phyloP scores from a whole-genome alignment of 208 protist genomes.

The Porcisia hertigi region DNA sequence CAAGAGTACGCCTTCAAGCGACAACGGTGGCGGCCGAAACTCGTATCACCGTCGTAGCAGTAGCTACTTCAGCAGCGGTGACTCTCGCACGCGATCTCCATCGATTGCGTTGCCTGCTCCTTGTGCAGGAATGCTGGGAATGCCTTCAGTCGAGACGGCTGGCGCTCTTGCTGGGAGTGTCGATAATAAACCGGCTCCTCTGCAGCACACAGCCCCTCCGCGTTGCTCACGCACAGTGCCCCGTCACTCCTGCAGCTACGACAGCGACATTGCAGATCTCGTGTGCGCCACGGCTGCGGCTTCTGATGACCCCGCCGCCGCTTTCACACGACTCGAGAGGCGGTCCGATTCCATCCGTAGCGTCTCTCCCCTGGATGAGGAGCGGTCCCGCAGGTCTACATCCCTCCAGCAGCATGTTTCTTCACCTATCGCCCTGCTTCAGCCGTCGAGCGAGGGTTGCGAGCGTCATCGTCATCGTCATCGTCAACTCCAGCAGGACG shows the following conservation, averaged over 20 bases:
- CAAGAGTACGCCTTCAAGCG: neutral
- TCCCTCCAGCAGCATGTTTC: neutral
- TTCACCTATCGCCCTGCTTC: neutral
- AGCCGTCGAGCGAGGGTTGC: neutral
- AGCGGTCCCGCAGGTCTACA: neutral
- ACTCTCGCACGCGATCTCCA: conserved; percentile 12
- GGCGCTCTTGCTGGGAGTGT: neutral
- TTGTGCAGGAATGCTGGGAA: neutral
- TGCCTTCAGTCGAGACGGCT: neutral
- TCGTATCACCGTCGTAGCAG: neutral
- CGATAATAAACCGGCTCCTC: neutral
- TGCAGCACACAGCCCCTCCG: conserved; percentile 1
- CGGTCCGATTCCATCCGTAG: neutral
- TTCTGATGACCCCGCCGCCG: neutral
- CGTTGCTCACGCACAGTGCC: conserved; percentile 31
- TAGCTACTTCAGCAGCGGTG: neutral
- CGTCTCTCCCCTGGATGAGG: neutral
- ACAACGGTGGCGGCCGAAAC: neutral
- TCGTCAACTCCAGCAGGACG: conserved; percentile 5
- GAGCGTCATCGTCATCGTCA: neutral
- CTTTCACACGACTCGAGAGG: neutral
- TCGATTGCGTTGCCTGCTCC: conserved; percentile 10
- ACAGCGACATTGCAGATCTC: conserved; percentile 5
- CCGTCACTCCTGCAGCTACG: conserved; percentile 27
- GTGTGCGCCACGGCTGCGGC: neutral